These are phyloP conservation scores for Cladophialophora carrionii DNA, from an alignment of 2,329 filamentous ascomycete species.

Conservation along the genomic window DNA sequence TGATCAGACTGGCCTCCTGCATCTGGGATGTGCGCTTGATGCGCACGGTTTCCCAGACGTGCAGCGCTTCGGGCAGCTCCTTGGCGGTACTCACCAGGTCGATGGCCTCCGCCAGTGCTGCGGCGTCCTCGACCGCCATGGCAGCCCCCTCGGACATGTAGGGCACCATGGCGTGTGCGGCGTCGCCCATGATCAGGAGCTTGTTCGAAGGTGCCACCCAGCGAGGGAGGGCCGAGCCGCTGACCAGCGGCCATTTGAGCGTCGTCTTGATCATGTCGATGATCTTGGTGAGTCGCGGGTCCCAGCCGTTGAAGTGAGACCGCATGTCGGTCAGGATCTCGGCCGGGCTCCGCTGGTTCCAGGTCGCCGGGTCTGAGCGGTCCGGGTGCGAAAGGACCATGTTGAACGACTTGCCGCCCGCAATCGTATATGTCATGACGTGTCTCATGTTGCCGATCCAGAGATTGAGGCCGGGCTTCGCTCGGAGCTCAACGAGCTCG, in stretches of 20 bases:
- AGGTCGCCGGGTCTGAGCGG: constrained; percentile 42
- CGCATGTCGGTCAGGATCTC: constrained; percentile 42
- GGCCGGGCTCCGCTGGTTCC: constrained; percentile 39
- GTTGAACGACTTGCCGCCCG: constrained; percentile 49
- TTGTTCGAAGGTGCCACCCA: constrained; percentile 42
- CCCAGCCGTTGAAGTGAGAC: constrained; percentile 32
- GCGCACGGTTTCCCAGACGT: constrained; percentile 47
- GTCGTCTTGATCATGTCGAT: constrained; percentile 45
- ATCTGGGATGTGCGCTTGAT: constrained; percentile 45
- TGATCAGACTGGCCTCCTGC: constrained; percentile 53
- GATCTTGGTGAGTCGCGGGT: constrained; percentile 43
- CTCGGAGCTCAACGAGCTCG: constrained; percentile 27
- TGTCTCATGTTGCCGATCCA: constrained; percentile 42
- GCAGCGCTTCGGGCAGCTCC: constrained; percentile 43
- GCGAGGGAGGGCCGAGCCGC: constrained; percentile 38
- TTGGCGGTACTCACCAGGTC: constrained; percentile 18
- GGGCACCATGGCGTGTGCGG: constrained; percentile 52
- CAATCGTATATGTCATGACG: constrained; percentile 42
- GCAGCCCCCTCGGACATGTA: constrained; percentile 52
- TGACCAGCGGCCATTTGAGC: constrained; percentile 43
- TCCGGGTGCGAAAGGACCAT: constrained; percentile 54
- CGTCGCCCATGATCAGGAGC: constrained; percentile 49
- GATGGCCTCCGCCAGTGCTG: constrained; percentile 42
- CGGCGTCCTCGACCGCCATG: constrained; percentile 52
- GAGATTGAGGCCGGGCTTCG: constrained; percentile 28